phyloP scores from a whole-genome alignment of 345 rosid species.

The Kernera saxatilis region DNA sequence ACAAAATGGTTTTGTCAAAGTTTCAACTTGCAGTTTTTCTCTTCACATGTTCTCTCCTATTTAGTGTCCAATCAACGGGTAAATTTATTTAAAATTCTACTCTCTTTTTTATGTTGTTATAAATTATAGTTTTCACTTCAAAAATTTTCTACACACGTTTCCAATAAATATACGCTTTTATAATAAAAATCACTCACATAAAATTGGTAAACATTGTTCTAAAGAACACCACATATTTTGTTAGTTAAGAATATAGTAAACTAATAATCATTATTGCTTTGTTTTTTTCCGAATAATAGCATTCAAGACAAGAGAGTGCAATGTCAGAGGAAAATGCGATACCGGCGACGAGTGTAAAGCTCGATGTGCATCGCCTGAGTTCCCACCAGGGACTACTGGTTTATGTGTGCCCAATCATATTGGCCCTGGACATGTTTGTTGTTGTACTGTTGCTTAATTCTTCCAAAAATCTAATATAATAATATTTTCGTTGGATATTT shows the following conservation, averaged over 20 bases:
- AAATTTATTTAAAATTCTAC: background rate
- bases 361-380: background rate
- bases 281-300: background rate
- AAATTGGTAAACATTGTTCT: background rate
- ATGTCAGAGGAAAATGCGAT: background rate
- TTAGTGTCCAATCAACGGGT: background rate
- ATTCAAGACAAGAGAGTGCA: background rate
- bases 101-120: background rate
- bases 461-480: background rate
- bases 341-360: background rate
- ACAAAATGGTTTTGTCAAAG: background rate
- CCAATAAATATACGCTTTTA: background rate
- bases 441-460: background rate
- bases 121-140: background rate
- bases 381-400: background rate
- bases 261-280: background rate
- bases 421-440: background rate
- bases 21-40: background rate
- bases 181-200: background rate
- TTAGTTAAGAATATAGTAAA: background rate
- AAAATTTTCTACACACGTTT: background rate
- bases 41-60: background rate
- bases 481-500: background rate
- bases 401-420: background rate
- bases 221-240: background rate